Conservation (phyloP, 495 filamentous ascomycete species). For the Hypoxylon fragiforme region DNA sequence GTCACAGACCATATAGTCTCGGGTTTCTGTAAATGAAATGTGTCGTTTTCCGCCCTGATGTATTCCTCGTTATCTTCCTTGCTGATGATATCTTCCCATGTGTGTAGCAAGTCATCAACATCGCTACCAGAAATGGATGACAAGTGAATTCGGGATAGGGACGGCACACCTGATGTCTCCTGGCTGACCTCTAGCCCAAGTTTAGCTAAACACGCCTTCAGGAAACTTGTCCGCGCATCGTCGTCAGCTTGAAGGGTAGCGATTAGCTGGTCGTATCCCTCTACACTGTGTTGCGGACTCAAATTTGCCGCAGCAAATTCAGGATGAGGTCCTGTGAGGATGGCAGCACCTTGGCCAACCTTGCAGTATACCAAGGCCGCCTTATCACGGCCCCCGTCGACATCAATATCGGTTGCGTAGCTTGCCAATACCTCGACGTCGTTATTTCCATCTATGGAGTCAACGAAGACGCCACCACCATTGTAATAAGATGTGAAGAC, state of each 20-base stretch:
- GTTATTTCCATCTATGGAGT: conserved; percentile 63
- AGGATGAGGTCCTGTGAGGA: conserved; percentile 89
- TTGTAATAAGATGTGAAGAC: conserved; percentile 86
- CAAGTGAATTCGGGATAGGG: conserved; percentile 83
- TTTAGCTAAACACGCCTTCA: conserved; percentile 81
- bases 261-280: conserved; percentile 69
- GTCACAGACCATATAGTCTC: conserved; percentile 62
- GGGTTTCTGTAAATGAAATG: conserved; percentile 71
- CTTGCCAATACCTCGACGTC: conserved; percentile 82
- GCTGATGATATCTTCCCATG: conserved; percentile 69
- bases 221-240: conserved; percentile 67
- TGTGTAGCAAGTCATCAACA: conserved; percentile 66
- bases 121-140: conserved; percentile 68
- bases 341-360: conserved; percentile 77
- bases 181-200: conserved; percentile 77
- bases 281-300: conserved; percentile 59
- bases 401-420: conserved; percentile 74
- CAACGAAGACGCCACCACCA: conserved; percentile 92
- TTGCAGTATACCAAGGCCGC: conserved; percentile 89
- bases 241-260: conserved; percentile 73
- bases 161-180: conserved; percentile 71
- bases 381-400: conserved; percentile 68
- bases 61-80: conserved; percentile 69
- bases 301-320: conserved; percentile 91
- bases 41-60: conserved; percentile 84